phyloP scores from a whole-genome alignment of 2,329 filamentous ascomycete genomes.

The Aspergillus fijiensis region DNA sequence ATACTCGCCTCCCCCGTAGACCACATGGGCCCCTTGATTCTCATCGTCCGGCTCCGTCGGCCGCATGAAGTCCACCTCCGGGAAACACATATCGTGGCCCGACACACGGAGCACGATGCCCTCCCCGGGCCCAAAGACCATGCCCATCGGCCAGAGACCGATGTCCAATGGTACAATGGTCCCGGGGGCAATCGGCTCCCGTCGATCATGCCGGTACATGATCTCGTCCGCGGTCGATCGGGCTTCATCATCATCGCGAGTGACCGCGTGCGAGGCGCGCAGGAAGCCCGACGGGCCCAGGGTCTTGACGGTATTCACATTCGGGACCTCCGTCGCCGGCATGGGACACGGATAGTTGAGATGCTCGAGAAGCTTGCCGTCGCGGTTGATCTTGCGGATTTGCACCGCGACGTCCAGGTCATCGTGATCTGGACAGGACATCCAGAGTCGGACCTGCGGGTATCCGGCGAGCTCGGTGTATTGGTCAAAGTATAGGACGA shows the following conservation, averaged over 20 bases:
- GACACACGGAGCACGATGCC: constrained; percentile 21
- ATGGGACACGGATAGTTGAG: constrained; percentile 20
- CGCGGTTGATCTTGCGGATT: constrained; percentile 19
- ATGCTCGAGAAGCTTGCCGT: constrained; percentile 16
- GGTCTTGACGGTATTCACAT: constrained; percentile 20
- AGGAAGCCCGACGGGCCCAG: constrained; percentile 24
- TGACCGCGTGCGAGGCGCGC: constrained; percentile 17
- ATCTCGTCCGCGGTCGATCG: neutral
- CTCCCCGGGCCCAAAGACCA: constrained; percentile 27
- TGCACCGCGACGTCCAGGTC: constrained; percentile 23
- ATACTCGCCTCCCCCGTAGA: constrained; percentile 14
- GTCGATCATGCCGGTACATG: constrained; percentile 7
- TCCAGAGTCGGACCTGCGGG: neutral
- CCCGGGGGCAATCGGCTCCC: constrained; percentile 8
- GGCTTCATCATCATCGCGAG: neutral
- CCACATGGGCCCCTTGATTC: constrained; percentile 15
- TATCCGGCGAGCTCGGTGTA: constrained; percentile 7
- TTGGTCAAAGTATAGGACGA: constrained; percentile 10
- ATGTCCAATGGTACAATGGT: constrained; percentile 19
- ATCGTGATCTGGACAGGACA: constrained; percentile 2
- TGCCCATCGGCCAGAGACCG: constrained; percentile 23
- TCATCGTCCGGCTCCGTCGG: constrained; percentile 8
- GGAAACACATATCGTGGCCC: constrained; percentile 24
- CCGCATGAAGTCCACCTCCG: constrained; percentile 14
- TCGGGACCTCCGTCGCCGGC: constrained; percentile 14